A percentile compares a stretch with the other conserved stretches of the same genome.
These are phyloP conservation scores for Melaleuca alternifolia DNA, from an alignment of 345 rosid species.

Conservation along the genomic window DNA sequence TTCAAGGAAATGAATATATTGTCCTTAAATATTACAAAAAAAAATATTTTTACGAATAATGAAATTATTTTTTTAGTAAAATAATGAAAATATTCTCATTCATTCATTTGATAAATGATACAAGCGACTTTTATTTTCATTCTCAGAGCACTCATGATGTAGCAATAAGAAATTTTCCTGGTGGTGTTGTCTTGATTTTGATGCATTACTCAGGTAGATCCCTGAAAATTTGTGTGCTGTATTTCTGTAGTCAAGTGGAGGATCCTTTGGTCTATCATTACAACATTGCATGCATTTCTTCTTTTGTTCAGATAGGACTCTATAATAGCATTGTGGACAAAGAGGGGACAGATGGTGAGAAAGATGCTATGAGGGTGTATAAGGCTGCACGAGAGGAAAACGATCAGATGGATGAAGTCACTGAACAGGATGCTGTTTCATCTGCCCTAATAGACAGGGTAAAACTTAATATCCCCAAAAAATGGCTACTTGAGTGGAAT, in stretches of 20 bases:
- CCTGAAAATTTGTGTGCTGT: not conserved
- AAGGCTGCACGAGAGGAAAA: conserved; percentile 70
- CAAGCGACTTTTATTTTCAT: no score
- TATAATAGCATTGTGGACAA: conserved; percentile 77
- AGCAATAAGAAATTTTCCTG: not conserved
- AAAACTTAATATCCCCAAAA: not conserved
- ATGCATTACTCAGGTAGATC: not conserved
- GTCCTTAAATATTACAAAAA: no score
- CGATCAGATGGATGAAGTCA: conserved; percentile 33
- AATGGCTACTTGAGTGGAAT: not conserved
- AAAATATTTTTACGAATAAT: no score
- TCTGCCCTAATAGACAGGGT: conserved; percentile 75
- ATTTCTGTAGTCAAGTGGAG: not conserved
- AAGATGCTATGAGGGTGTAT: conserved; percentile 70
- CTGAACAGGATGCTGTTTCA: conserved; percentile 57
- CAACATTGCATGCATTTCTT: not conserved
- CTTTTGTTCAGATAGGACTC: conserved; percentile 53
- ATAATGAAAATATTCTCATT: no score
- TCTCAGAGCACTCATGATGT: not conserved
- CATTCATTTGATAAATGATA: no score
- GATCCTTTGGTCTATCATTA: not conserved
- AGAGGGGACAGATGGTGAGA: conserved; percentile 58
- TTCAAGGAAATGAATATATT: no score
- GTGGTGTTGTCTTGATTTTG: not conserved
- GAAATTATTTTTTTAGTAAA: no score